Evolutionary conservation across 495 filamentous ascomycete genomes (phyloP).

Genomic region (Xylaria flabelliformis): DNA sequence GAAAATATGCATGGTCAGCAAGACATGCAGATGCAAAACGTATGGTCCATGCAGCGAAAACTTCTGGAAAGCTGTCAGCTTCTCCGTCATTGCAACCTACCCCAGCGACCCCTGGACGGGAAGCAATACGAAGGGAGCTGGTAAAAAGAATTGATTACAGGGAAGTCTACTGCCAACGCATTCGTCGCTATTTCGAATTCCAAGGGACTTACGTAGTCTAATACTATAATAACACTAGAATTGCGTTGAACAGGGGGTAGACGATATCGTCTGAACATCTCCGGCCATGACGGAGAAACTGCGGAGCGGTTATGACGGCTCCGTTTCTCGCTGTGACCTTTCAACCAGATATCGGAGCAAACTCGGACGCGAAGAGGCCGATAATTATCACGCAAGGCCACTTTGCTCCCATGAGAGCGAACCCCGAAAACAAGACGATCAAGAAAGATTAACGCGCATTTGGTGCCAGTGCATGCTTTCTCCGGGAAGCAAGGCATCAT

Average conservation of each 20-base stretch:
- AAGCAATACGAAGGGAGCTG: constrained; percentile 1
- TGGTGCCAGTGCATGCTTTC: constrained; percentile 8
- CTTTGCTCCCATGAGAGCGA: neutral
- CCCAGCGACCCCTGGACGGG: constrained; percentile 11
- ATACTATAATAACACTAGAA: neutral
- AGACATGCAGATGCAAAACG: constrained; percentile 23
- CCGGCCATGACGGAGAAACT: neutral
- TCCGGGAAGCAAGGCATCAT: neutral
- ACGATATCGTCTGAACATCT: neutral
- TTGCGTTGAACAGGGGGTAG: neutral
- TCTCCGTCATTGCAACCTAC: constrained; percentile 25
- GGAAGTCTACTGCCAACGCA: neutral
- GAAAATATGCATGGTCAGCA: constrained; percentile 26
- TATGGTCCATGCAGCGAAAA: constrained; percentile 26
- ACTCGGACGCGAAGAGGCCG: constrained; percentile 16
- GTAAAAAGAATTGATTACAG: neutral
- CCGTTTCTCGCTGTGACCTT: neutral
- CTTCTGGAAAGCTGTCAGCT: constrained; percentile 29
- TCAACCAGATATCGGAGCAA: constrained; percentile 1
- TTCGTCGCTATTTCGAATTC: constrained; percentile 1
- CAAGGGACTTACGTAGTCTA: neutral
- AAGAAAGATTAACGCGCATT: neutral
- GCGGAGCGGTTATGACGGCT: neutral
- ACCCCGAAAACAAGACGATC: neutral
- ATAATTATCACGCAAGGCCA: neutral